phyloP scores from a whole-genome alignment of 306 rosid species.

The Prosopis cineraria region DNA sequence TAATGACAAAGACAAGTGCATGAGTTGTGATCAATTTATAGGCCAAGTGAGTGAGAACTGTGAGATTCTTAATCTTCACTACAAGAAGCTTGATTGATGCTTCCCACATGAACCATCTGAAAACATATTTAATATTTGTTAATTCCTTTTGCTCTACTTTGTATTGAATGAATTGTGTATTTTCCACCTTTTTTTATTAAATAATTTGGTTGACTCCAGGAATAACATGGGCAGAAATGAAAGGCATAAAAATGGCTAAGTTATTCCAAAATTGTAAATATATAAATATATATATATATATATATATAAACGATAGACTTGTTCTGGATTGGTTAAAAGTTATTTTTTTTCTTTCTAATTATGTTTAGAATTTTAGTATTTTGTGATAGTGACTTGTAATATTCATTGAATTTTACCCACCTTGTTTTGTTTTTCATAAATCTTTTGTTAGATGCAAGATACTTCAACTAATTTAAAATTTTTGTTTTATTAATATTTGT shows the following conservation, averaged over 20 bases:
- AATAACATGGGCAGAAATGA: too few species aligned
- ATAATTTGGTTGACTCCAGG: neutral
- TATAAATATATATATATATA: too few species aligned
- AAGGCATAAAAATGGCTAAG: too few species aligned
- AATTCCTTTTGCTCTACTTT: neutral
- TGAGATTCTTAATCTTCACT: neutral
- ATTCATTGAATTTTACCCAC: neutral
- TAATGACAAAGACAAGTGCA: slow-evolving; percentile 14
- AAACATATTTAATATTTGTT: slow-evolving; percentile 34
- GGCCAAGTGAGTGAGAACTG: slow-evolving; percentile 32
- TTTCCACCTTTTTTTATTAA: neutral
- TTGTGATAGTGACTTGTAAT: neutral
- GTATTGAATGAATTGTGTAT: neutral
- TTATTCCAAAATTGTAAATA: too few species aligned
- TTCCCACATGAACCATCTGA: slow-evolving; percentile 42
- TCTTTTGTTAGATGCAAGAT: too few species aligned
- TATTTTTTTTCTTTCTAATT: neutral
- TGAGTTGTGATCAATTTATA: slow-evolving; percentile 39
- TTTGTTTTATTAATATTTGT: too few species aligned
- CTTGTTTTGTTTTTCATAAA: too few species aligned
- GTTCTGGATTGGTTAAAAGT: neutral
- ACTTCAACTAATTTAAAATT: too few species aligned
- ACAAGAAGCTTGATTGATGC: slow-evolving; percentile 13
- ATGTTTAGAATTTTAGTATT: neutral
- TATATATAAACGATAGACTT: too few species aligned